Evolutionary conservation across 129 eudicot species (phyloP).

Genomic region (Flaveria robusta): DNA sequence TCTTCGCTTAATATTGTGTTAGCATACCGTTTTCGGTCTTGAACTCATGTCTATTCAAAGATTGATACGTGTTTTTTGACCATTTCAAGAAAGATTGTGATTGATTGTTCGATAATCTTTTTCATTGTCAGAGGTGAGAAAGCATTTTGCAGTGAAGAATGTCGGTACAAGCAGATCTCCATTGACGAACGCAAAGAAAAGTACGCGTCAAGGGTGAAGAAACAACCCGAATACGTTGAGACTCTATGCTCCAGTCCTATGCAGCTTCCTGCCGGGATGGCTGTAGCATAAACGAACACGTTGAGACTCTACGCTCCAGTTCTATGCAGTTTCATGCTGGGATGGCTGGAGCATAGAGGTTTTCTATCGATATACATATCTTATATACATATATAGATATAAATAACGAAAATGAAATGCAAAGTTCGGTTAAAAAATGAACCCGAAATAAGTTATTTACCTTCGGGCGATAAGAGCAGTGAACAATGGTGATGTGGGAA

Average conservation of each 20-base stretch:
- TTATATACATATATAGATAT: constrained; percentile 27
- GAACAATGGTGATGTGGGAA: constrained; percentile 15
- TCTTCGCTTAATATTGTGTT: neutral
- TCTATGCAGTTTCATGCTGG: constrained; percentile 61
- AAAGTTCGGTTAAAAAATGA: constrained; percentile 31
- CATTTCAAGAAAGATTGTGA: constrained; percentile 1
- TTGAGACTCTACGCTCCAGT: constrained; percentile 54
- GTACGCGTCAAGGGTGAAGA: constrained; percentile 47
- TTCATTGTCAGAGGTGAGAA: constrained; percentile 64
- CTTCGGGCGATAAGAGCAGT: constrained; percentile 16
- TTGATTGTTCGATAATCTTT: neutral
- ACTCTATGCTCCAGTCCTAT: constrained; percentile 61
- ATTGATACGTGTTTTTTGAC: neutral
- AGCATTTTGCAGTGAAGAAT: constrained; percentile 79
- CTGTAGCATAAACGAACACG: constrained; percentile 57
- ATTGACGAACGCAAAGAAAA: constrained; percentile 65
- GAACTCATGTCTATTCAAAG: neutral
- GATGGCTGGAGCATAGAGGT: constrained; percentile 59
- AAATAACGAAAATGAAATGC: constrained; percentile 29
- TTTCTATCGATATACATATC: constrained; percentile 5
- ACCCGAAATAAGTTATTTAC: constrained; percentile 32
- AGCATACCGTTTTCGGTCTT: neutral
- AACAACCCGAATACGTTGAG: constrained; percentile 43
- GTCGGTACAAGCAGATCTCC: constrained; percentile 63
- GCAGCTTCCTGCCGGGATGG: constrained; percentile 65